Conservation (phyloP, 805 yeast genomes). For the Kazachstania martiniae region DNA sequence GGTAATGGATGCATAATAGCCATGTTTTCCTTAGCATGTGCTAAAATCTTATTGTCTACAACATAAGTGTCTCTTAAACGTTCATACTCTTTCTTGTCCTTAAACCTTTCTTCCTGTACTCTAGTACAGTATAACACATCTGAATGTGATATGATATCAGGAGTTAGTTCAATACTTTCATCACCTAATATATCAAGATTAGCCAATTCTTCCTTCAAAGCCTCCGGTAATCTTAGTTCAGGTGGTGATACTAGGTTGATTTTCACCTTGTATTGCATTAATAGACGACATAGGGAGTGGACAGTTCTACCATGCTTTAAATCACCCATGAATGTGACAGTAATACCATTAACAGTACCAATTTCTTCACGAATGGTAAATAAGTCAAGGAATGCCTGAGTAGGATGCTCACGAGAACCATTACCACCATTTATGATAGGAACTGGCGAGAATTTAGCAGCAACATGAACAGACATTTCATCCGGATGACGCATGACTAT, state of each 20-base stretch:
- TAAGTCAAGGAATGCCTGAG: conserved; percentile 94
- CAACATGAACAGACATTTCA: conserved; percentile 83
- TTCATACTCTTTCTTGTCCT: conserved; percentile 63
- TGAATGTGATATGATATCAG: conserved; percentile 75
- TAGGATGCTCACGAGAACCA: conserved; percentile 96
- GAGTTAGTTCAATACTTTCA: conserved; percentile 71
- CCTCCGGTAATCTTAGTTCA: conserved; percentile 75
- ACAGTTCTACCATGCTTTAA: conserved; percentile 97
- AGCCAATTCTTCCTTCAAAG: conserved; percentile 54
- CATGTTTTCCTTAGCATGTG: conserved; percentile 96
- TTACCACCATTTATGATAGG: conserved; percentile 98
- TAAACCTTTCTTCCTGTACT: conserved; percentile 94
- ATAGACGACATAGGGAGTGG: conserved; percentile 84
- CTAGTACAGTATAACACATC: conserved; percentile 97
- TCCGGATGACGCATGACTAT: conserved; percentile 94
- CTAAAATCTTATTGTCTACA: conserved; percentile 83
- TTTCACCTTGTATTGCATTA: conserved; percentile 86
- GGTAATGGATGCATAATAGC: conserved; percentile 99
- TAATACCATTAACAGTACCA: conserved; percentile 96
- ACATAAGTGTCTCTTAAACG: conserved; percentile 83
- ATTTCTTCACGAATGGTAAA: conserved; percentile 98
- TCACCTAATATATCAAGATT: conserved; percentile 57
- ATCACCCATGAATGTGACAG: conserved; percentile 98
- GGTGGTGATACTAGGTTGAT: conserved; percentile 86
- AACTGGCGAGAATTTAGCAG: conserved; percentile 92